Evolutionary conservation across 352 stramenopile species (phyloP), one percentile per base, ranked within the genome.

Genomic region (Pythium apleroticum): DNA sequence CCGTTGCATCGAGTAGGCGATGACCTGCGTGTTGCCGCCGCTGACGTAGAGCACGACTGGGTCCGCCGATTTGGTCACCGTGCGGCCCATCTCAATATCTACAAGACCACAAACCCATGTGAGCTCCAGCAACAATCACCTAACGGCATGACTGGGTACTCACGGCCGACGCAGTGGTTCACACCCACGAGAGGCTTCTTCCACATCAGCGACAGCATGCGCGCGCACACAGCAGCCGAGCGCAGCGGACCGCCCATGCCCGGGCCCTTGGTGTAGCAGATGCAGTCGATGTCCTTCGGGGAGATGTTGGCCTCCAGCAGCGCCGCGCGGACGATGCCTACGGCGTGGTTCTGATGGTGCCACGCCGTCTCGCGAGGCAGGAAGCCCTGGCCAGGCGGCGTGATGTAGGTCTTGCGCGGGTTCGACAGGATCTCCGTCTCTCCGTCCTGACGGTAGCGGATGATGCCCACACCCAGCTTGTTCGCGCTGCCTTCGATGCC

Each of bases 31-130:
- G 81, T 99, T 99, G 17, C 98, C 98, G 17, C 98, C 98, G 68
- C 90, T 98, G 9, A 99, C 98, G 66, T 99, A 99, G 7, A 99
- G 77, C 63, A 99, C 96, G 8, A 99, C 97, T 3, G 98, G 98
- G 68, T 99, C 89, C 5, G 84, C 68, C 17, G 89, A 86, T 57
- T 96, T 97, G 58, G 97, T 99, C 15, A 98, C 97, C 19, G 98
- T 95, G 52, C 98, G 83, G 14, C 98, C 98, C 98, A 99, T 99
- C 87, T 99, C 98, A 75, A 99, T 99, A 72, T 99, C 85, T 94
- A 37, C 15, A 37, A 56, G 3, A 46, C 20, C 9, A 33, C 28
- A 1, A 45, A 37, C 27, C 14, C 15, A 27, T 31, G 39, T 50
- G 27, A 57, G 27, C 33, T 50, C 52, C 48, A 11, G 24, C 57